A percentile compares a stretch with the other conserved stretches of the same genome.
Evolutionary conservation across 192 early-diverging fungal species (phyloP).

Genomic region (Coemansia sp.): DNA sequence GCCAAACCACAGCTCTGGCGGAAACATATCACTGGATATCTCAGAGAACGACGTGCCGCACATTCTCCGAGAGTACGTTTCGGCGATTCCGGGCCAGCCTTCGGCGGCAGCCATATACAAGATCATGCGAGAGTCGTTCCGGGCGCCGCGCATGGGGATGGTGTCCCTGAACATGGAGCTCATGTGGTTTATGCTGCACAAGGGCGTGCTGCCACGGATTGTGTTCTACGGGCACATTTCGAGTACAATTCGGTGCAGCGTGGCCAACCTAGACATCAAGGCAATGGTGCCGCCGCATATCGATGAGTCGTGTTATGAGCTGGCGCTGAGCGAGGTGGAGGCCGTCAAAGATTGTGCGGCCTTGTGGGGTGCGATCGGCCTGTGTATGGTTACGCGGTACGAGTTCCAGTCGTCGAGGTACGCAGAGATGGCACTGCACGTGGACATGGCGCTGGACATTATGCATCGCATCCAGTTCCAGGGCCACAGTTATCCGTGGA

Average conservation of each 20-base stretch:
- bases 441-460: conserved; percentile 33
- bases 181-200: conserved; percentile 47
- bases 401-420: conserved; percentile 51
- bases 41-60: conserved; percentile 17
- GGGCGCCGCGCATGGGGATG: conserved; percentile 51
- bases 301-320: conserved; percentile 44
- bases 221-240: conserved; percentile 48
- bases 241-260: conserved; percentile 39
- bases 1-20: background rate
- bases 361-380: conserved; percentile 40
- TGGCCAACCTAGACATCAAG: conserved; percentile 28
- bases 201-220: conserved; percentile 40
- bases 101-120: conserved; percentile 27
- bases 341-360: conserved; percentile 23
- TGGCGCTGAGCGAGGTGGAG: conserved; percentile 33
- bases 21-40: background rate
- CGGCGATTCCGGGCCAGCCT: conserved; percentile 28
- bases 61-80: conserved; percentile 36
- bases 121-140: conserved; percentile 51
- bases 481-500: conserved; percentile 36
- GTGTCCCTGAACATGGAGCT: conserved; percentile 46
- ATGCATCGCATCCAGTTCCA: conserved; percentile 30
- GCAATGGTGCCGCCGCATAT: conserved; percentile 37
- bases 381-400: conserved; percentile 45
- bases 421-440: conserved; percentile 40